These are phyloP conservation scores for Lolium rigidum DNA, from an alignment of 176 grass and related monocot genomes.

Conservation along the genomic window DNA sequence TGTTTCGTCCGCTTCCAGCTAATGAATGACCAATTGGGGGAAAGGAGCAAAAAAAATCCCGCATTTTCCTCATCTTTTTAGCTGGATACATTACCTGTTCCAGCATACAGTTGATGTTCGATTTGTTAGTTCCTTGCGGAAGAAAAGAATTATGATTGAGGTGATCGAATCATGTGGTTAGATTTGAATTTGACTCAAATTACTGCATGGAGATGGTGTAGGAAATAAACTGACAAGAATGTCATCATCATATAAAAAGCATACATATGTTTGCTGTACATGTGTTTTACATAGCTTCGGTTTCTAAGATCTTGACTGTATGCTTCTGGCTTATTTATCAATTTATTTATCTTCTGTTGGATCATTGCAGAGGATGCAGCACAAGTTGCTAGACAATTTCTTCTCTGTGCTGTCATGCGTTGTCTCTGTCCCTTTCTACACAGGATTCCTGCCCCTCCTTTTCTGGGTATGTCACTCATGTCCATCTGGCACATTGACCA, in stretches of 20 bases:
- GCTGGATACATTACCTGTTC: neutral
- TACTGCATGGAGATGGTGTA: neutral
- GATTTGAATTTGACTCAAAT: neutral
- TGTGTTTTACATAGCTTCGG: neutral
- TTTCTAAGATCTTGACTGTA: neutral
- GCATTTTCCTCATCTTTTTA: neutral
- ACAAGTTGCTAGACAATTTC: constrained; percentile 73
- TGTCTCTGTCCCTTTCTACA: constrained; percentile 97
- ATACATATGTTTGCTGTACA: neutral
- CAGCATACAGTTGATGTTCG: neutral
- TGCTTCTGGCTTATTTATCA: neutral
- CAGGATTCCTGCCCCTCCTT: constrained; percentile 90
- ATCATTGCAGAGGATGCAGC: constrained; percentile 71
- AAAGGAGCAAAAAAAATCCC: neutral
- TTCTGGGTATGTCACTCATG: constrained; percentile 58
- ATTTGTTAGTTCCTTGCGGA: neutral
- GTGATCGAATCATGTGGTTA: neutral
- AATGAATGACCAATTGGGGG: neutral
- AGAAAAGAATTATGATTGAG: neutral
- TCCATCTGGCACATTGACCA: neutral
- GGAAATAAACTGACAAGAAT: neutral
- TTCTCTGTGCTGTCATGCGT: constrained; percentile 88
- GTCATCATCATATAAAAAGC: neutral
- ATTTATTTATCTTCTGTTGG: neutral
- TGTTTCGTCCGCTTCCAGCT: neutral